Evolutionary conservation across 805 yeast genomes (phyloP).

Genomic region (Ogataea ramenticola): DNA sequence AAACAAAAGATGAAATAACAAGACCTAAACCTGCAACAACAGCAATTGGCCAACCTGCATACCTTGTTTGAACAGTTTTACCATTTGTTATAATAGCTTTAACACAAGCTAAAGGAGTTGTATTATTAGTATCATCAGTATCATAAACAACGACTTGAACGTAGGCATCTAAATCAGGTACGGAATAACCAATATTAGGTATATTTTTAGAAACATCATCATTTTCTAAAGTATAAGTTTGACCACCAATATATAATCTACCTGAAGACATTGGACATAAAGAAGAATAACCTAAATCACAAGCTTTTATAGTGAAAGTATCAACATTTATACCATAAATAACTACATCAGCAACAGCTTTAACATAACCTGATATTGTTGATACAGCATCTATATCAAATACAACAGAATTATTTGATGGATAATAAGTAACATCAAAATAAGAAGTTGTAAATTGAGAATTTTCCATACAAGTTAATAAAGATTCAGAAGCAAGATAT

Average conservation of each 20-base stretch:
- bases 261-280: slow-evolving; percentile 87
- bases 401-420: slow-evolving; percentile 52
- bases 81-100: slow-evolving; percentile 82
- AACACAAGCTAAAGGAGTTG: slow-evolving; percentile 75
- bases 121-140: slow-evolving; percentile 32
- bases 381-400: slow-evolving; percentile 75
- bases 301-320: slow-evolving; percentile 49
- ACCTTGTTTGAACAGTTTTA: slow-evolving; percentile 87
- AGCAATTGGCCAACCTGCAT: slow-evolving; percentile 95
- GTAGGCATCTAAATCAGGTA: slow-evolving; percentile 92
- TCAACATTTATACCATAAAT: slow-evolving; percentile 76
- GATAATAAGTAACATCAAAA: slow-evolving; percentile 70
- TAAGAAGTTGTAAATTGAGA: slow-evolving; percentile 81
- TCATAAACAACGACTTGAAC: slow-evolving; percentile 67
- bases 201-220: slow-evolving; percentile 37
- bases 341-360: slow-evolving; percentile 57
- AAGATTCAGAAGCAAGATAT: slow-evolving; percentile 40
- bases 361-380: slow-evolving; percentile 64
- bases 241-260: slow-evolving; percentile 59
- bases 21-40: slow-evolving; percentile 85
- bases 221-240: slow-evolving; percentile 21
- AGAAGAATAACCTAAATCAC: slow-evolving; percentile 46
- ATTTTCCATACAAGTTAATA: slow-evolving; percentile 86
- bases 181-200: slow-evolving; percentile 80
- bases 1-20: slow-evolving; percentile 77